phyloP scores from a whole-genome alignment of 164 flowering plant species.

The Chimonanthus praecox region DNA sequence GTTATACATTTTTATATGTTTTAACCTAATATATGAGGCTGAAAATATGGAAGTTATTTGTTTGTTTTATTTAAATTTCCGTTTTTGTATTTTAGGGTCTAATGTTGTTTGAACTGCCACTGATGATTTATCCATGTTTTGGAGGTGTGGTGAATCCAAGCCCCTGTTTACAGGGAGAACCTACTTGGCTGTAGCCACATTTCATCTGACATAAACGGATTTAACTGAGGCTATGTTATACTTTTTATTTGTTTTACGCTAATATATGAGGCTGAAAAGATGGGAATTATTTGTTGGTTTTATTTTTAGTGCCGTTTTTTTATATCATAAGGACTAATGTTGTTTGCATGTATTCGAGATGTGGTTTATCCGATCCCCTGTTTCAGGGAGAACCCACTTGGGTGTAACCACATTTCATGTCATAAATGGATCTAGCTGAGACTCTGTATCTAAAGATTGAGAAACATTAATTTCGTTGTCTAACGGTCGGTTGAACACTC shows the following conservation, averaged over 20 bases:
- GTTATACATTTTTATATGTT: neutral
- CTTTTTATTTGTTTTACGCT: neutral
- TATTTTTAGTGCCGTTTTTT: neutral
- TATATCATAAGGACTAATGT: neutral
- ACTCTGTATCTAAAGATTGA: too few species aligned
- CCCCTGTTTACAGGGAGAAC: neutral
- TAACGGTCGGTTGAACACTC: too few species aligned
- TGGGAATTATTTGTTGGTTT: neutral
- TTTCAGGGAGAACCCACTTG: constrained; percentile 2
- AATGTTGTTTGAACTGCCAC: neutral
- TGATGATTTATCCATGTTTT: constrained; percentile 2
- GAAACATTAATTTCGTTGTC: too few species aligned
- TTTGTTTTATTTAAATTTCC: neutral
- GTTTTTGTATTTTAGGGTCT: neutral
- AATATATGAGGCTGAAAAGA: neutral
- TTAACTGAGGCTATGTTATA: neutral
- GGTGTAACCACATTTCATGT: neutral
- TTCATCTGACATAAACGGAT: neutral
- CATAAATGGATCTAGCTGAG: neutral
- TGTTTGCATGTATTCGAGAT: constrained; percentile 2
- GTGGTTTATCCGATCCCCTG: neutral
- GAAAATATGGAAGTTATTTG: neutral
- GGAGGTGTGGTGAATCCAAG: constrained; percentile 6
- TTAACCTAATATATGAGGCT: neutral
- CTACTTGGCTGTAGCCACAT: constrained; percentile 1